Base-by-base conservation (phyloP, 2,329 filamentous ascomycete genomes). In the Aspergillus eucalypticola region DNA sequence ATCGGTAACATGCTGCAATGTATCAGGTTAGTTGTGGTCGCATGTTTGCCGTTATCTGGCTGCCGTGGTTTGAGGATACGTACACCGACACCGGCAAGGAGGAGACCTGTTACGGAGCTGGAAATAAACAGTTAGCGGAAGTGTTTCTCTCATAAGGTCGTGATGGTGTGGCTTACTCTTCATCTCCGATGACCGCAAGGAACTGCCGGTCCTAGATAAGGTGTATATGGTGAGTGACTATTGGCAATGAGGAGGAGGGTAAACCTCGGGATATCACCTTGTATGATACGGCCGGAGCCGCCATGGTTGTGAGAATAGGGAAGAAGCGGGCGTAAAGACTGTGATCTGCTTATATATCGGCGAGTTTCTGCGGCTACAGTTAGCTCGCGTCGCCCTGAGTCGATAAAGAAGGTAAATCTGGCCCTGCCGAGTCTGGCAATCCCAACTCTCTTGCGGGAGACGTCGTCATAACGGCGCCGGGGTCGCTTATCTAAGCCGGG, bases 181-280 rank as follows among this genome's bases (percentile, higher is more conserved):
- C 95, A 78, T 99, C 95, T 55, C 95, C 95, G 74, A 99, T 99
- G 52, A 99, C 94, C 66, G 95, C 95, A 60, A 99, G 87, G 75
- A 99, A 96, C 80, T 99, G 90, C 71, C 95, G 87, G 79, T 98
- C 92, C 81, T 92, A 61, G 53, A 51, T 27, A 35, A 41, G 56
- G 19, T 61, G 52, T 66, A 64, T 56, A 62, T 59, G 89, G 77
- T 65, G 42, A 64, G 60, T 57, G 39, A 39, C 27, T 39, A 25
- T 51, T 49, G 27, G 8, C n/a, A 48, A 46, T 38, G 49, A 41
- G 11, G 29, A 25, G 29, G 56, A n/a, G 39, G 56, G 53, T 54
- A 58, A 48, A 54, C 60, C 44, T 60, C 46, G 62, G 55, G 62
- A 60, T 60, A 42, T 54, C 74, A 79, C 77, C 75, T 86, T 87